phyloP scores from a whole-genome alignment of 2,329 filamentous ascomycete genomes.

The Neonectria magnoliae region DNA sequence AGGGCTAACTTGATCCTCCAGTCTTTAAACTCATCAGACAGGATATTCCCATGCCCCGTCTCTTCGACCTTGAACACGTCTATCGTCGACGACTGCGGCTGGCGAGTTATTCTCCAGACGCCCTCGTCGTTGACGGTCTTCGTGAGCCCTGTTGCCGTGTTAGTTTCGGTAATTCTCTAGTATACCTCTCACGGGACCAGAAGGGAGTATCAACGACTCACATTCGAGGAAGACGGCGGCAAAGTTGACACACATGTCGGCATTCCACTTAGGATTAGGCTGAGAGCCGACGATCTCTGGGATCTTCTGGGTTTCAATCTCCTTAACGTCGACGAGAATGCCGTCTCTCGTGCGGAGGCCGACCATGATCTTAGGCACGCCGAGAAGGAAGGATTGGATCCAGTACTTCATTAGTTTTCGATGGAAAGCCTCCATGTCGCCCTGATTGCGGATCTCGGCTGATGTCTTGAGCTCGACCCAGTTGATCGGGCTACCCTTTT shows the following conservation, averaged over 20 bases:
- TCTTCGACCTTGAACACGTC: constrained; percentile 78
- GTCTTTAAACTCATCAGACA: constrained; percentile 80
- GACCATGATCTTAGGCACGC: constrained; percentile 90
- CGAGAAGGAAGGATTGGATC: constrained; percentile 95
- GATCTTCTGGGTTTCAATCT: constrained; percentile 82
- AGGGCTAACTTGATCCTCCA: constrained; percentile 72
- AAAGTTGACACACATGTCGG: constrained; percentile 94
- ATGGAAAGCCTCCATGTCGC: constrained; percentile 81
- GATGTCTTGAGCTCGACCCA: constrained; percentile 97
- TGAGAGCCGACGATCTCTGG: constrained; percentile 77
- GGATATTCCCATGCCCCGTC: constrained; percentile 77
- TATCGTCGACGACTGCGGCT: constrained; percentile 70
- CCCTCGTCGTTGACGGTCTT: constrained; percentile 74
- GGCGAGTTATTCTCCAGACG: constrained; percentile 82
- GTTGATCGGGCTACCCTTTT: constrained; percentile 75
- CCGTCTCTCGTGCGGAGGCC: constrained; percentile 83
- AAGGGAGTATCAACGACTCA: constrained; percentile 52
- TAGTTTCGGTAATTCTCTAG: constrained; percentile 20
- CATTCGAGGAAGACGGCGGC: constrained; percentile 80
- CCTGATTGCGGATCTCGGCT: constrained; percentile 73
- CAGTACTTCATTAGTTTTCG: constrained; percentile 94
- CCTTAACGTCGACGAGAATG: constrained; percentile 76
- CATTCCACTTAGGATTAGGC: constrained; percentile 82
- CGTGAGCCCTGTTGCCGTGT: constrained; percentile 64
- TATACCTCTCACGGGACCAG: neutral